Evolutionary conservation across 2,329 filamentous ascomycete genomes (phyloP).

Genomic region (Diaporthe sp.): DNA sequence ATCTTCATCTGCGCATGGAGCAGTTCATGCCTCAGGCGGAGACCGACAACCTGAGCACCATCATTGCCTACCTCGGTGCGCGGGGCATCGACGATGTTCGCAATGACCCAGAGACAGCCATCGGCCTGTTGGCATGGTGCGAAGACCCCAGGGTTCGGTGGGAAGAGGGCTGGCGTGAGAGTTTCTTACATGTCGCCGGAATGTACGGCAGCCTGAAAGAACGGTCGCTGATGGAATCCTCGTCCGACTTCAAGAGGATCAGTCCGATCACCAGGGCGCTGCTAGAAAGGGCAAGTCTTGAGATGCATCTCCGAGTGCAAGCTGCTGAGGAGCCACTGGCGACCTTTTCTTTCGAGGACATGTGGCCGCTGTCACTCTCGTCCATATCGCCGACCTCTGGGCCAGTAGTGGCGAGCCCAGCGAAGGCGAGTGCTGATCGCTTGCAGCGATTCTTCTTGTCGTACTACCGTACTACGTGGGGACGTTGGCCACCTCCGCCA

Average conservation of each 20-base stretch:
- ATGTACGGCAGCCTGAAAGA: slow-evolving; percentile 62
- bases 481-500: slow-evolving; percentile 71
- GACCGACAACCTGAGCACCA: slow-evolving; percentile 69
- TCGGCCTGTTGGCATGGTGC: slow-evolving; percentile 75
- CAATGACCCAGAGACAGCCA: slow-evolving; percentile 70
- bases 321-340: slow-evolving; percentile 73
- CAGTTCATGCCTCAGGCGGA: slow-evolving; percentile 67
- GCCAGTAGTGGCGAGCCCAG: slow-evolving; percentile 52
- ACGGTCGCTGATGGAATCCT: slow-evolving; percentile 57
- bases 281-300: slow-evolving; percentile 72
- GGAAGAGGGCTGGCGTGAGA: slow-evolving; percentile 77
- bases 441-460: slow-evolving; percentile 72
- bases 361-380: slow-evolving; percentile 65
- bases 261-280: slow-evolving; percentile 74
- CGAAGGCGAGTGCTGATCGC: slow-evolving; percentile 69
- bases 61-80: slow-evolving; percentile 72
- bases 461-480: slow-evolving; percentile 68
- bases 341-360: slow-evolving; percentile 71
- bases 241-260: slow-evolving; percentile 69
- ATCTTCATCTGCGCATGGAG: slow-evolving; percentile 73
- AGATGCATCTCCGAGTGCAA: slow-evolving; percentile 73
- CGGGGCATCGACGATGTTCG: slow-evolving; percentile 76
- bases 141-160: slow-evolving; percentile 74
- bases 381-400: slow-evolving; percentile 49
- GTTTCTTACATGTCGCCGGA: slow-evolving; percentile 76